phyloP scores from a whole-genome alignment of 1,284 basidiomycete genomes.

The Polyporus tsugae region DNA sequence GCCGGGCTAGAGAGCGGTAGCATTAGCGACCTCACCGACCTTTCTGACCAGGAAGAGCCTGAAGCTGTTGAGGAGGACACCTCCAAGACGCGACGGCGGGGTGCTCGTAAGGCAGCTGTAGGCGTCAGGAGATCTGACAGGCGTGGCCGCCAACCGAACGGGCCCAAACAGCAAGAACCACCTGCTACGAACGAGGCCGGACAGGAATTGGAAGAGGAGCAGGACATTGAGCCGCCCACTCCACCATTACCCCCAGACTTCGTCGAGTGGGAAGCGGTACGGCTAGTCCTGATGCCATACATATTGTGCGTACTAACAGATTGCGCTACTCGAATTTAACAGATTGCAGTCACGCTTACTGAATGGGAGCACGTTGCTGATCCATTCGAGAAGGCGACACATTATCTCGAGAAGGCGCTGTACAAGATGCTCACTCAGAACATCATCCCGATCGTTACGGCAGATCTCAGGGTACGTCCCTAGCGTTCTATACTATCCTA shows the following conservation, averaged over 20 bases:
- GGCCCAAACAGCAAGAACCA: slow-evolving; percentile 1
- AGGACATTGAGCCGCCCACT: slow-evolving; percentile 26
- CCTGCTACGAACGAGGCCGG: not conserved
- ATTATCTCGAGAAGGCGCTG: slow-evolving; percentile 83
- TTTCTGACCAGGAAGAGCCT: slow-evolving; percentile 49
- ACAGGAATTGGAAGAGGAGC: slow-evolving; percentile 23
- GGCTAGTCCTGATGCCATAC: slow-evolving; percentile 31
- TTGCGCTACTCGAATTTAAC: not conserved
- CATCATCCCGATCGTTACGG: slow-evolving; percentile 72
- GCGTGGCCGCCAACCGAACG: not conserved
- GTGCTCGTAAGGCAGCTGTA: slow-evolving; percentile 4
- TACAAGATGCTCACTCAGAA: slow-evolving; percentile 71
- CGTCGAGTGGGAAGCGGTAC: slow-evolving; percentile 86
- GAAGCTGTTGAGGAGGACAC: slow-evolving; percentile 23
- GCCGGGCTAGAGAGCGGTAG: slow-evolving; percentile 67
- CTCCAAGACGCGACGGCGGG: slow-evolving; percentile 11
- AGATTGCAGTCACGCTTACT: slow-evolving; percentile 82
- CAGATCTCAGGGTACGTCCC: slow-evolving; percentile 63
- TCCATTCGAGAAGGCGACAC: slow-evolving; percentile 76
- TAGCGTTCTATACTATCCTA: slow-evolving; percentile 17
- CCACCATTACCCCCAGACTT: slow-evolving; percentile 57
- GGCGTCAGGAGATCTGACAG: slow-evolving; percentile 14
- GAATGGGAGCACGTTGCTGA: slow-evolving; percentile 84
- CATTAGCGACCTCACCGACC: slow-evolving; percentile 75
- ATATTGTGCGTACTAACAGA: slow-evolving; percentile 6